phyloP scores from a whole-genome alignment of 2,329 filamentous ascomycete species.

The Sporothrix brunneoviolacea region DNA sequence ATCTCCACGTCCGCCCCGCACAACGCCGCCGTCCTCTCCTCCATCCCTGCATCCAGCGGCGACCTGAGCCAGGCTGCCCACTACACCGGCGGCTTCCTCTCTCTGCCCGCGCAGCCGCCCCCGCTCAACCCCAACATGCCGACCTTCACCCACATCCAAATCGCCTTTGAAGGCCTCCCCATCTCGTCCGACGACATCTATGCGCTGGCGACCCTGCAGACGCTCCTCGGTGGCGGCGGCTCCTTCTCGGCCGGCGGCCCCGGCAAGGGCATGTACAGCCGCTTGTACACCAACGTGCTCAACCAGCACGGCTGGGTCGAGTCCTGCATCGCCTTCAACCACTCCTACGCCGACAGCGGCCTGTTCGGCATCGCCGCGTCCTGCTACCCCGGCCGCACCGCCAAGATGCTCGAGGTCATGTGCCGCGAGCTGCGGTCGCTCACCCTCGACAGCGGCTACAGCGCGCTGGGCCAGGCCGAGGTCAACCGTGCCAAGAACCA shows the following conservation, averaged over 20 bases:
- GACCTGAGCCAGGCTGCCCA: slow-evolving; percentile 61
- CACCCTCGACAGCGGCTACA: slow-evolving; percentile 67
- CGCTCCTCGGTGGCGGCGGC: slow-evolving; percentile 87
- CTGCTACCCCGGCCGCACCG: slow-evolving; percentile 71
- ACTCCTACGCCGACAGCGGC: slow-evolving; percentile 92
- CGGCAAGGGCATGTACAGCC: slow-evolving; percentile 98
- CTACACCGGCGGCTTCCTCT: slow-evolving; percentile 92
- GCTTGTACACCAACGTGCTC: slow-evolving; percentile 93
- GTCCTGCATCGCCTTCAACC: slow-evolving; percentile 92
- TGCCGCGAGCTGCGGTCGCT: slow-evolving; percentile 80
- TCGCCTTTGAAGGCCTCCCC: slow-evolving; percentile 90
- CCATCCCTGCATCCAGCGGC: slow-evolving; percentile 47
- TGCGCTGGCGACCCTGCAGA: slow-evolving; percentile 89
- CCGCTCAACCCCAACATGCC: slow-evolving; percentile 71
- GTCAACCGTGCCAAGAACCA: slow-evolving; percentile 96
- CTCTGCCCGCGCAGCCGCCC: slow-evolving; percentile 72
- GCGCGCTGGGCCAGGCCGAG: slow-evolving; percentile 65
- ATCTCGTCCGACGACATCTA: slow-evolving; percentile 92
- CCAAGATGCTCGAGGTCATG: slow-evolving; percentile 88
- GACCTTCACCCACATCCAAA: slow-evolving; percentile 83
- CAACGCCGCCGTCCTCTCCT: slow-evolving; percentile 49
- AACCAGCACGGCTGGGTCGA: slow-evolving; percentile 99
- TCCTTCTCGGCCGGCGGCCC: slow-evolving; percentile 95
- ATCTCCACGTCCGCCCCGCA: slow-evolving; percentile 67
- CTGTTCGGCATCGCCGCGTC: slow-evolving; percentile 89